Evolutionary conservation across 495 filamentous ascomycete species (phyloP).

Genomic region (Schizothecium vesticola): DNA sequence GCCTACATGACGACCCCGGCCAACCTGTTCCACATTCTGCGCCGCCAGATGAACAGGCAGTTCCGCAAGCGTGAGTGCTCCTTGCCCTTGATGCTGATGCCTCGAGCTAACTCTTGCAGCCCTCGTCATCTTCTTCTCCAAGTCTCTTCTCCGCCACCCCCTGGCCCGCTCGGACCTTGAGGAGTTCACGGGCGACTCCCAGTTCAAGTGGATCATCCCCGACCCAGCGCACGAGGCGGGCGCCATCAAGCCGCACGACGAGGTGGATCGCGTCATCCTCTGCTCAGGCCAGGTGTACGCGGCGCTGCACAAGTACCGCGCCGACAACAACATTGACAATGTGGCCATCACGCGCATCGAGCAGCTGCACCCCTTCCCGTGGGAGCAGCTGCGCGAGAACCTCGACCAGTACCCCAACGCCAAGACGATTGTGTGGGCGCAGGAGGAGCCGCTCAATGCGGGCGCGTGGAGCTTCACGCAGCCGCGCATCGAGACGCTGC

Average conservation of each 20-base stretch:
- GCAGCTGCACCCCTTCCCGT: conserved; percentile 98
- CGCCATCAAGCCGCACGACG: conserved; percentile 67
- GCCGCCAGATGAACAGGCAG: conserved; percentile 96
- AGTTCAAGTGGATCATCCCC: conserved; percentile 93
- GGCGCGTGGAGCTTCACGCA: conserved; percentile 93
- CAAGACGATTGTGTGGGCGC: conserved; percentile 90
- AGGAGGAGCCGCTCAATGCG: conserved; percentile 97
- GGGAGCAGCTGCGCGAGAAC: conserved; percentile 92
- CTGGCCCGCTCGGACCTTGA: conserved; percentile 82
- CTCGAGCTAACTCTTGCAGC: conserved; percentile 52
- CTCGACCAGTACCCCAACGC: conserved; percentile 94
- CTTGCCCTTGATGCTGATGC: neutral
- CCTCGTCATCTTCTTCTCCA: conserved; percentile 95
- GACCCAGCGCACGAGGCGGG: conserved; percentile 73
- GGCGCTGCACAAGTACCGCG: conserved; percentile 84
- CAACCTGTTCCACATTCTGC: conserved; percentile 93
- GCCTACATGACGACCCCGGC: conserved; percentile 87
- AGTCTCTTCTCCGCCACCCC: conserved; percentile 87
- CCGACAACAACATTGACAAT: conserved; percentile 74
- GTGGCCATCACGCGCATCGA: conserved; percentile 92
- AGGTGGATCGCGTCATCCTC: conserved; percentile 90
- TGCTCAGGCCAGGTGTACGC: conserved; percentile 95
- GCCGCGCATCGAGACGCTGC: conserved; percentile 89
- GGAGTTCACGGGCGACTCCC: conserved; percentile 81
- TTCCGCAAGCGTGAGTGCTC: conserved; percentile 88